These are phyloP conservation scores for Ormosia emarginata DNA, from an alignment of 306 rosid genomes.

Conservation along the genomic window DNA sequence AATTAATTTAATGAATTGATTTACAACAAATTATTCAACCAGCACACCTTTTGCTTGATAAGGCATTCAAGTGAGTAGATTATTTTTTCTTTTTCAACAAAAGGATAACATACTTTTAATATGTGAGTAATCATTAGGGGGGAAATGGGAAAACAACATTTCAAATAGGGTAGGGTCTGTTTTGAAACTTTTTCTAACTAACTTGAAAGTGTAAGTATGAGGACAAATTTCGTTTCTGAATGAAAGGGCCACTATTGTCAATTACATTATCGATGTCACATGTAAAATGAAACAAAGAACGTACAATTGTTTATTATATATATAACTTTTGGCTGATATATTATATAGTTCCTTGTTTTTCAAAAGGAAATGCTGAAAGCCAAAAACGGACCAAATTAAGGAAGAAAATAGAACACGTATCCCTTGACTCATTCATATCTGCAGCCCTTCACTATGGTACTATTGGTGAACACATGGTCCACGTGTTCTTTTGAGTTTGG, in stretches of 20 bases:
- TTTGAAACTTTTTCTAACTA: not conserved
- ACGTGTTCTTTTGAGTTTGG: too few species aligned
- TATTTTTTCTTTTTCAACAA: too few species aligned
- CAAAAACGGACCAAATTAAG: too few species aligned
- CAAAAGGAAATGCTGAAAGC: too few species aligned
- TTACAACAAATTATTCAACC: not conserved
- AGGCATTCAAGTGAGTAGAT: not conserved
- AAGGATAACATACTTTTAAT: not conserved
- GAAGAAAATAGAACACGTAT: too few species aligned
- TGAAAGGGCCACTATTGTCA: not conserved
- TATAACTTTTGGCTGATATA: not conserved
- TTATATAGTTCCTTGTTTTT: too few species aligned
- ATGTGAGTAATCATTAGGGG: not conserved
- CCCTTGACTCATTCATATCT: not conserved
- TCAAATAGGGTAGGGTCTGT: not conserved
- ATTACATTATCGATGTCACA: not conserved
- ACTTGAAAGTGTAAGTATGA: not conserved
- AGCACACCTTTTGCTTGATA: not conserved
- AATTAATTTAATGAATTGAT: too few species aligned
- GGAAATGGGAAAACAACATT: too few species aligned
- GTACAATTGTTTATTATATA: not conserved
- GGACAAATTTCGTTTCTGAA: not conserved
- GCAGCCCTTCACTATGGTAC: too few species aligned
- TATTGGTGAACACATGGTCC: too few species aligned
- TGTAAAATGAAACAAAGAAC: not conserved